Percentiles rank a stretch among this genome's conserved stretches.
These are phyloP conservation scores for Capsicum chinense DNA, from an alignment of 257 asterid genomes.

Conservation along the genomic window DNA sequence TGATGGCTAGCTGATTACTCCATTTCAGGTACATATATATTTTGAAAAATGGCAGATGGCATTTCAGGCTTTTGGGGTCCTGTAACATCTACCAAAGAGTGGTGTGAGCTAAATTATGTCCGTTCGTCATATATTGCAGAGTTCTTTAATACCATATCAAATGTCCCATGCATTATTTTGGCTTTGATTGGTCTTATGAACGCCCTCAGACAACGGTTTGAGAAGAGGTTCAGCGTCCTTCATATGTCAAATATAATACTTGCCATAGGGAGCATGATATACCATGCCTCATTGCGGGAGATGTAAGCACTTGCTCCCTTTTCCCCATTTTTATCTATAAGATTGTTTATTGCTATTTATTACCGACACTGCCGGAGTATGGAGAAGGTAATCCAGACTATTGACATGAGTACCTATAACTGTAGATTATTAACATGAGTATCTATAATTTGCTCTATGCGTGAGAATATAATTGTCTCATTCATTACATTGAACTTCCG, in stretches of 20 bases:
- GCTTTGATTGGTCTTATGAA: slow-evolving; percentile 80
- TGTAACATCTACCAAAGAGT: slow-evolving; percentile 42
- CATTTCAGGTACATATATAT: slow-evolving; percentile 22
- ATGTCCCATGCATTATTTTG: slow-evolving; percentile 73
- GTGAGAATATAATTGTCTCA: not conserved
- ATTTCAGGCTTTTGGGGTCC: slow-evolving; percentile 43
- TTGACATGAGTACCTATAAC: not conserved
- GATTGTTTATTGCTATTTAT: not conserved
- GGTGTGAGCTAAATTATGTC: slow-evolving; percentile 47
- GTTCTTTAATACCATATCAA: slow-evolving; percentile 87
- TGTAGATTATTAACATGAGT: not conserved
- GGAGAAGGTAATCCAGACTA: not conserved
- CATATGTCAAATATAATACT: slow-evolving; percentile 89
- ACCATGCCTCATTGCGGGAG: slow-evolving; percentile 84
- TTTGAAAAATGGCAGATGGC: slow-evolving; percentile 35
- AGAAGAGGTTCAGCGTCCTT: slow-evolving; percentile 90
- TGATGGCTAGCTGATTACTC: not conserved
- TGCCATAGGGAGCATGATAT: slow-evolving; percentile 84
- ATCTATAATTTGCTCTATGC: not conserved
- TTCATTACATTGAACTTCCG: not conserved
- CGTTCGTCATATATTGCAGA: slow-evolving; percentile 80
- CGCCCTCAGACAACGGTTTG: slow-evolving; percentile 79
- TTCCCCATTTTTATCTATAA: not conserved
- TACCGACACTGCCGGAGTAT: not conserved
- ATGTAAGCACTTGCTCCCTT: slow-evolving; percentile 61